Evolutionary conservation across 371 early-diverging fungal species (phyloP).

Genomic region (Umbelopsis sp.): DNA sequence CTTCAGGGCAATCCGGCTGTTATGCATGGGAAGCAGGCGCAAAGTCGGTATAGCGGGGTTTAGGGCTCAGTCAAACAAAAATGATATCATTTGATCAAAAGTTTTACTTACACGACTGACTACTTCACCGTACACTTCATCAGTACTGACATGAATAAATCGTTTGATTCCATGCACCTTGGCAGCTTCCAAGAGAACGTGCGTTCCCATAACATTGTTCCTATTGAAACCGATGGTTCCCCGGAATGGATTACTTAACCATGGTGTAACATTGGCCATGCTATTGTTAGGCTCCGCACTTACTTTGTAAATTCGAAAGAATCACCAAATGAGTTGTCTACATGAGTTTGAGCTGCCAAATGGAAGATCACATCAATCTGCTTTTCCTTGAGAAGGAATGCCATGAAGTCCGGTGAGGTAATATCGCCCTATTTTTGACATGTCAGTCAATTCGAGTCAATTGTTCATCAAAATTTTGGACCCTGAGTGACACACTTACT

Average conservation of each 20-base stretch:
- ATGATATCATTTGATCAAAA: neutral
- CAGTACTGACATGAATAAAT: slow-evolving; percentile 86
- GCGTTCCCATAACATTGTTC: slow-evolving; percentile 88
- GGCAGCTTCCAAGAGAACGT: slow-evolving; percentile 85
- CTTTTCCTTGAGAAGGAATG: slow-evolving; percentile 69
- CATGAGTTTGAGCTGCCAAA: slow-evolving; percentile 87
- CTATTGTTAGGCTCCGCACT: neutral
- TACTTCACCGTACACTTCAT: slow-evolving; percentile 89
- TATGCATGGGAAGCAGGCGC: slow-evolving; percentile 2
- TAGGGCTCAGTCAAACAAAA: neutral
- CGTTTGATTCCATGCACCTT: slow-evolving; percentile 56
- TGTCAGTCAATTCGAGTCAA: neutral
- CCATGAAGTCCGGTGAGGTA: slow-evolving; percentile 70
- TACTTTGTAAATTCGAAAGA: slow-evolving; percentile 84
- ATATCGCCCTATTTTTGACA: slow-evolving; percentile 67
- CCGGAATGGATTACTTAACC: slow-evolving; percentile 4
- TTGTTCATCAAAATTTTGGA: neutral
- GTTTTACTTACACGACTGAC: slow-evolving; percentile 49
- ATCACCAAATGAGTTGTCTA: slow-evolving; percentile 89
- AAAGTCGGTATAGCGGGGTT: slow-evolving; percentile 16
- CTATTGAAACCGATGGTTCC: slow-evolving; percentile 24
- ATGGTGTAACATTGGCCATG: neutral
- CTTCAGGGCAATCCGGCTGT: slow-evolving; percentile 73
- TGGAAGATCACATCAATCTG: slow-evolving; percentile 81
- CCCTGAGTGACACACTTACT: slow-evolving; percentile 35